Evolutionary conservation across 1,139 yeast genomes (phyloP), one percentile per base, ranked within the genome.

Genomic region (Citeromyces hawaiiensis): DNA sequence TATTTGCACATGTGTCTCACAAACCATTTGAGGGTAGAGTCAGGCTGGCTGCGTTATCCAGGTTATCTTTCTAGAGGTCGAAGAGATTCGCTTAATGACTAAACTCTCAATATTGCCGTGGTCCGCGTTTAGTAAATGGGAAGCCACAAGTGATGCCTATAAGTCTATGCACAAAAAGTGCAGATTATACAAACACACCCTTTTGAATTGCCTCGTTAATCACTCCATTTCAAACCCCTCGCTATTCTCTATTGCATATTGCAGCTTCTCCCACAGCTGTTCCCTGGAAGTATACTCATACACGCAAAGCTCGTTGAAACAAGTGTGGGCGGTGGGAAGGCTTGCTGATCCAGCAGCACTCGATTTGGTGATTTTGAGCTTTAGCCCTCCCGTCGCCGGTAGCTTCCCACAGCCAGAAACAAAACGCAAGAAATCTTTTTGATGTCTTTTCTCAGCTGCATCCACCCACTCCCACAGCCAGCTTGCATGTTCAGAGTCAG

Each of bases 341-440:
- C 80, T 62, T 4, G 70, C 61, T 44, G 72, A 74, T 2, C 60
- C 64, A 3, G 80, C 79, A 8, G 19, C 37, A 23, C 76, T 48
- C 40, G 69, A 61, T 32, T 76, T 68, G 37, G 83, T 72, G 51
- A 88, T 80, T 35, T 68, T 68, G 60, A 88, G 60, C 41, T 83
- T 79, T 37, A 79, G 77, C 16, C 85, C 66, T 0, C 97, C 98
- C 0, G 95, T 85, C 0, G 96, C 95, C 0, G 97, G 97, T 10
- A 91, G 69, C 38, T 96, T 63, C 52, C 87, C 96, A 1, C 94
- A 79, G 0, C 97, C 96, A 0, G 96, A 87, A 4, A 88, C 77
- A 57, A 91, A 91, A 29, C 70, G 66, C 35, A 91, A 60, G 34
- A 88, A 61, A 47, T 70, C 72, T 47, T 76, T 74, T 48, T 83